Conservation (phyloP, 495 filamentous ascomycete genomes). For the Coniosporium apollinis region DNA sequence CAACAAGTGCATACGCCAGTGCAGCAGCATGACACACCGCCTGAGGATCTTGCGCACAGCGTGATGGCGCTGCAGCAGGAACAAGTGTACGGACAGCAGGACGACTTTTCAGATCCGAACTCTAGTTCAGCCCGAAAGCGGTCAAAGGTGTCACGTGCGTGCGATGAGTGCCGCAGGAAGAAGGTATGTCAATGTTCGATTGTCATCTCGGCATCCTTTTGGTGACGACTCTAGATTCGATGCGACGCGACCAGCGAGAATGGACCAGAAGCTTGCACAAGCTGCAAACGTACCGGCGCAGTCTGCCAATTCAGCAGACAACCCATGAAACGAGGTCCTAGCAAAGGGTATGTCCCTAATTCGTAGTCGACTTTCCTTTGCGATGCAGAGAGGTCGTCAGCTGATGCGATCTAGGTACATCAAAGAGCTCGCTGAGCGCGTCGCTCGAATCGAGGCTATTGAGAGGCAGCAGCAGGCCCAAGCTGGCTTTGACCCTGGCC, state of each 20-base stretch:
- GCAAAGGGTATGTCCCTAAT: slow-evolving; percentile 55
- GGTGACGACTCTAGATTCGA: slow-evolving; percentile 43
- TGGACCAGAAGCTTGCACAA: slow-evolving; percentile 65
- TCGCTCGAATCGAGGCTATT: slow-evolving; percentile 49
- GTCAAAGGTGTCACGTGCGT: slow-evolving; percentile 83
- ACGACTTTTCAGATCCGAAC: slow-evolving; percentile 1
- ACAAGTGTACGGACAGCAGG: slow-evolving; percentile 7
- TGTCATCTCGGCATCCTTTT: not conserved
- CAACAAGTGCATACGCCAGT: not conserved
- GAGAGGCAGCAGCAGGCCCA: slow-evolving; percentile 1
- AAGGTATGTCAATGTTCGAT: slow-evolving; percentile 37
- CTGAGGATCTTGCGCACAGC: slow-evolving; percentile 7
- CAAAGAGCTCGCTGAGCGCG: slow-evolving; percentile 81
- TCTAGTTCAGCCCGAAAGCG: slow-evolving; percentile 38
- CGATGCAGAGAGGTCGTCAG: not conserved
- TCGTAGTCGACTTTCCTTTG: not conserved
- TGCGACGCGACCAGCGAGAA: slow-evolving; percentile 77
- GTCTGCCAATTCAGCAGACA: slow-evolving; percentile 81
- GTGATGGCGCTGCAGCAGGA: slow-evolving; percentile 14
- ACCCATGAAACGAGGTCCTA: slow-evolving; percentile 87
- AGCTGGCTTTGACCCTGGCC: not conserved
- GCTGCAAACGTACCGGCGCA: slow-evolving; percentile 61
- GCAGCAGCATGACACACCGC: not conserved
- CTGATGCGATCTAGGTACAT: slow-evolving; percentile 75
- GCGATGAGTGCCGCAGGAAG: slow-evolving; percentile 88